A percentile compares a stretch with the other conserved stretches of the same genome.
These are phyloP conservation scores for Sugiyamaella qingdaonensis DNA, from an alignment of 805 yeast genomes.

Conservation along the genomic window DNA sequence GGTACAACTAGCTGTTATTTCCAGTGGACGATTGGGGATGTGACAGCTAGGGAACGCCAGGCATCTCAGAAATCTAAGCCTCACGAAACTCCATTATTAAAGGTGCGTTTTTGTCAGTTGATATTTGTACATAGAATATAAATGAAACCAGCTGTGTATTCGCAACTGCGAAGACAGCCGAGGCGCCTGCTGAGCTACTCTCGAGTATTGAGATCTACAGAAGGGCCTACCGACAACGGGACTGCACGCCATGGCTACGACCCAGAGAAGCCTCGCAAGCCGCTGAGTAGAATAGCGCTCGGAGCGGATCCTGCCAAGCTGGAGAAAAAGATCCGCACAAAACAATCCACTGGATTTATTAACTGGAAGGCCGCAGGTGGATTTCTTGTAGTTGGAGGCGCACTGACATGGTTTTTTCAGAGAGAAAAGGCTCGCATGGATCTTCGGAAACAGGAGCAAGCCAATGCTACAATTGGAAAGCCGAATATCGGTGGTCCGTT, in stretches of 20 bases:
- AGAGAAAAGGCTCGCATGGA: slow-evolving; percentile 72
- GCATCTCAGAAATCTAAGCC: not conserved
- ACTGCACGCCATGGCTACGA: not conserved
- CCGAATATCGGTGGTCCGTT: slow-evolving; percentile 94
- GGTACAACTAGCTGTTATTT: too few species aligned
- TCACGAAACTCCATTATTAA: not conserved
- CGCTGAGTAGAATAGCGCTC: slow-evolving; percentile 74
- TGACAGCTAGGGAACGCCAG: too few species aligned
- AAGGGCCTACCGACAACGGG: not conserved
- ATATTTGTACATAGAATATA: not conserved
- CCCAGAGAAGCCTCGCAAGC: slow-evolving; percentile 43
- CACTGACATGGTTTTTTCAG: slow-evolving; percentile 64
- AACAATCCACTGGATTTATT: slow-evolving; percentile 36
- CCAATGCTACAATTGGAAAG: slow-evolving; percentile 83
- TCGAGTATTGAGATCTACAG: not conserved
- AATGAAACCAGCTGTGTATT: not conserved
- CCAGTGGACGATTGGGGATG: too few species aligned
- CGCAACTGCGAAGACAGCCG: not conserved
- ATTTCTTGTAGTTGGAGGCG: slow-evolving; percentile 66
- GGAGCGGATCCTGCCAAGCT: slow-evolving; percentile 47
- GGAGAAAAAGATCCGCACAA: slow-evolving; percentile 32
- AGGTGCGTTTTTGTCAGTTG: not conserved
- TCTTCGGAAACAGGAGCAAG: slow-evolving; percentile 73
- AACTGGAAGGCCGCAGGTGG: slow-evolving; percentile 79
- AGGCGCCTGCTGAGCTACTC: not conserved